Evolutionary conservation across 2,329 filamentous ascomycete species (phyloP), one percentile per base, ranked within the genome.

Genomic region (Leptographium procerum): DNA sequence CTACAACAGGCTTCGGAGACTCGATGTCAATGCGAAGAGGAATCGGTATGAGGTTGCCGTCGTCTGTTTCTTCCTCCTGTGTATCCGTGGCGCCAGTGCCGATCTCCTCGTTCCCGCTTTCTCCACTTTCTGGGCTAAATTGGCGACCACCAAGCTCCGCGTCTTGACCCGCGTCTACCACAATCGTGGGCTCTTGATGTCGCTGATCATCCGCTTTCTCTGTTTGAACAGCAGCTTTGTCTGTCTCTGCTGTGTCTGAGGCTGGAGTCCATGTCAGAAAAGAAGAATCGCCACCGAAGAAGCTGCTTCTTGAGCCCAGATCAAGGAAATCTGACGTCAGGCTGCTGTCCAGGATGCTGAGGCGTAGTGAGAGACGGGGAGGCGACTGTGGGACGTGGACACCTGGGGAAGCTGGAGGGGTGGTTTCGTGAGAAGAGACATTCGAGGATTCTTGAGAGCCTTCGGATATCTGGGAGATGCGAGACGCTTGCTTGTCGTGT

Each of bases 291-390:
- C 64, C 33, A 64, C 65, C 34, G 8, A 60, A 51, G 10, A 69
- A 22, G 60, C 64, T 59, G 56, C 62, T 62, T 47, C 66, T 34
- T 8, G 59, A 14, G 22, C 61, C 60, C 2, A 65, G 9, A 61
- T 65, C 61, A 22, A 66, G 60, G 60, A 64, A 57, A 56, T 60
- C 52, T 56, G 61, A 14, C 22, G 60, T 31, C 55, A 65, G 22
- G 33, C 59, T 53, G 33, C 61, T 52, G 34, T 62, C 51, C 31
- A 65, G 40, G 33, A 57, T 45, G 28, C 65, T 66, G 28, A 68
- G 65, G 5, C 66, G 64, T 1, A 68, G 56, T 4, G 66, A 66
- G 4, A 64, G 63, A 24, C 66, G 65, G n/a, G 66, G 66, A 11
- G 66, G 65, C 28, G 62, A 57, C 14, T 52, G 60, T n/a, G 63